These are phyloP conservation scores for Anthostomella pinea DNA, from an alignment of 2,329 filamentous ascomycete genomes.

Conservation along the genomic window DNA sequence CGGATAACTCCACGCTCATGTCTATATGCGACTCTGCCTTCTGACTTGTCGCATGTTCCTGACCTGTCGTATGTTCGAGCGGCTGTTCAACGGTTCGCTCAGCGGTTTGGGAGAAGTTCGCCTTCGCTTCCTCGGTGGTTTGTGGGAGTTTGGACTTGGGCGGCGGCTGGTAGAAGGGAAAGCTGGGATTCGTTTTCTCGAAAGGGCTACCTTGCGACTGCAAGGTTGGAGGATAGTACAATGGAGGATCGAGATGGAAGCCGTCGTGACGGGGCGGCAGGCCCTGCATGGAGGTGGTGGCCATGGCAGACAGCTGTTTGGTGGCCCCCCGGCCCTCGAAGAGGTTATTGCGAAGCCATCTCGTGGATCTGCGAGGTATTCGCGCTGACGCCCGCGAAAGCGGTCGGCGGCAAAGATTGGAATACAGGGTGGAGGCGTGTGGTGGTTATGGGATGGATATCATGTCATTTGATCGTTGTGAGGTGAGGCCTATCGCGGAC, in stretches of 20 bases:
- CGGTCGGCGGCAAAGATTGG: conserved; percentile 28
- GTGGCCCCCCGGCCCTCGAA: conserved; percentile 37
- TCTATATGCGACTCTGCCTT: too few relatives aligned
- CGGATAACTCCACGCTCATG: too few relatives aligned
- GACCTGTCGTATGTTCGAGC: too few relatives aligned
- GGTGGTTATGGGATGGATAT: conserved; percentile 15
- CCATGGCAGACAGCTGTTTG: conserved; percentile 22
- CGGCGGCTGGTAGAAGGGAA: conserved; percentile 15
- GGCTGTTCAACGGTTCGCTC: not conserved
- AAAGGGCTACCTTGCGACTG: not conserved
- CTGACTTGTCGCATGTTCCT: too few relatives aligned
- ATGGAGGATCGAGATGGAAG: conserved; percentile 21
- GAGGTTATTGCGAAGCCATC: conserved; percentile 42
- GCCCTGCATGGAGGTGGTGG: conserved; percentile 23
- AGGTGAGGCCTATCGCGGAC: conserved; percentile 7
- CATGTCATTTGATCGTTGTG: conserved; percentile 23
- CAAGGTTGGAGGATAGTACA: conserved; percentile 11
- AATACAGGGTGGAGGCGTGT: conserved; percentile 32
- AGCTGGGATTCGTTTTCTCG: conserved; percentile 2
- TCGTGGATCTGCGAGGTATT: conserved; percentile 35
- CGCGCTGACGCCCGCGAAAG: conserved; percentile 43
- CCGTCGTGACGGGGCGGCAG: conserved; percentile 23
- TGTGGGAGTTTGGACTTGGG: conserved; percentile 1
- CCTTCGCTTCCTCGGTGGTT: too few relatives aligned
- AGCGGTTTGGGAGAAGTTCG: not conserved